phyloP scores from a whole-genome alignment of 2,329 filamentous ascomycete species.

The Sporothrix globosa region DNA sequence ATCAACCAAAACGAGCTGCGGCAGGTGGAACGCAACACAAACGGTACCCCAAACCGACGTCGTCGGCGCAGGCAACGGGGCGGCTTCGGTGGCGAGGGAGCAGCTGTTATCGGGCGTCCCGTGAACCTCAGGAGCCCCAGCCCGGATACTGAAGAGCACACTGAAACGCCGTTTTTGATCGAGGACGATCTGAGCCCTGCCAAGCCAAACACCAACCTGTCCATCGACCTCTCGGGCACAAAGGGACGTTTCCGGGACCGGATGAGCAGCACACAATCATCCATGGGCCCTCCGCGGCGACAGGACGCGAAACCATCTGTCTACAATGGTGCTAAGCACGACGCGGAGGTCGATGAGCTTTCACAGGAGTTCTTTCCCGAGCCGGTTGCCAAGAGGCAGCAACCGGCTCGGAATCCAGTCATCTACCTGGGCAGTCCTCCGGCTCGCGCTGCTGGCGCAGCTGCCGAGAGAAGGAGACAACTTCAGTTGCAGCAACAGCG shows the following conservation, averaged over 20 bases:
- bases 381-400: constrained; percentile 13
- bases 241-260: constrained; percentile 26
- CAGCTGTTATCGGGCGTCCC: not conserved
- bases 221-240: constrained; percentile 8
- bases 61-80: not conserved
- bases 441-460: not conserved
- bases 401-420: not conserved
- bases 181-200: constrained; percentile 13
- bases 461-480: constrained; percentile 3
- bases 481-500: not conserved
- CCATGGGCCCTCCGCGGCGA: not conserved
- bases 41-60: not conserved
- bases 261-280: constrained; percentile 9
- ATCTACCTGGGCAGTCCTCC: not conserved
- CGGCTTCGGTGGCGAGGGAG: not conserved
- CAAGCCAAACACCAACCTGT: constrained; percentile 11
- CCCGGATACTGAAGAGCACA: not conserved
- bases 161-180: not conserved
- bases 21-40: not conserved
- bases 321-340: not conserved
- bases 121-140: not conserved
- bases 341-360: constrained; percentile 16
- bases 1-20: constrained; percentile 24
- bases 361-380: constrained; percentile 16
- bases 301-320: constrained; percentile 1